Evolutionary conservation across 2,329 filamentous ascomycete genomes (phyloP), one percentile per base, ranked within the genome.

Genomic region (Sclerotinia sclerotiorum): DNA sequence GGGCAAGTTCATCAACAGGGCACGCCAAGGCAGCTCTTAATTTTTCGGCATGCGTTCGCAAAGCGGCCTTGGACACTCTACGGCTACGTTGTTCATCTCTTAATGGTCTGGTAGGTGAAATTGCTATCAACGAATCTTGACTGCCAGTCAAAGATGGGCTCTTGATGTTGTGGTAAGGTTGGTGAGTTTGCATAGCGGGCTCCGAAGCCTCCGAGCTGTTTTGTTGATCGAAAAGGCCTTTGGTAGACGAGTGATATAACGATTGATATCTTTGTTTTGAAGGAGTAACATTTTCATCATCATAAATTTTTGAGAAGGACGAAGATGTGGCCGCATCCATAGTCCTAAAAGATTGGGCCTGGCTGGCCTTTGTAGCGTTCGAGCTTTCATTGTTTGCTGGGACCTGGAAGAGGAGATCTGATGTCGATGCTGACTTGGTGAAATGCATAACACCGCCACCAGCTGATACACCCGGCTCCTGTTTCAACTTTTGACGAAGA

Each of bases 1-100:
- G 29, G 32, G 60, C 21, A 24, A 63, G 29, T 51, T 63, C 60
- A 39, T 51, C 60, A 13, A 63, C n/a, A 6, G 60, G 46, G 7
- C 46, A 63, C 51, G 60, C 60, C n/a, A 63, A 63, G 3, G 60
- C 60, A 39, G 60, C 60, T 27, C 60, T 63, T 21, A 63, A 21
- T 19, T 63, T 63, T 32, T 63, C 60, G 13, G 60, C 60, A 63
- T 63, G 60, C 1, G 46, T 63, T 51, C 46, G 29, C 6, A 39
- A 6, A 15, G 8, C 32, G 8, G n/a, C 5, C 13, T 27, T 32
- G 15, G 46, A 51, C 2, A n/a, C 32, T 51, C 48, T 63, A 11
- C 2, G 21, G 32, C 8, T 27, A 17, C 60, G n/a, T 15, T 39
- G 32, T 51, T 51, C 46, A 5, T 35, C 46, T 1, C 4, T 11